phyloP scores from a whole-genome alignment of 2,329 filamentous ascomycete genomes.

The Arachnomyces sp. region DNA sequence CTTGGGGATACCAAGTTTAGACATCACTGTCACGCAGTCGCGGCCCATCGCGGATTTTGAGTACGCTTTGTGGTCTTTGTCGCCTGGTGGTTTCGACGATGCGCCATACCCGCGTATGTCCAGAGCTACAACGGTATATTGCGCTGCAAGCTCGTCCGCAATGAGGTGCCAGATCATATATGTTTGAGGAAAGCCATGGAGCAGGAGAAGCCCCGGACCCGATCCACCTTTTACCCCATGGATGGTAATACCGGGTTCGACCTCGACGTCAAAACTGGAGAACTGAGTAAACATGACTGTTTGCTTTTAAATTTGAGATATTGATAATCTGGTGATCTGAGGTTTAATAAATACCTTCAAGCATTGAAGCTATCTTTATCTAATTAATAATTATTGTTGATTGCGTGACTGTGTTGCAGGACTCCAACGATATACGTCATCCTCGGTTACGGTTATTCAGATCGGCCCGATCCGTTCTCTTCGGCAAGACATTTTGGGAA shows the following conservation, averaged over 20 bases:
- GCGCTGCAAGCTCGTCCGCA: slow-evolving; percentile 29
- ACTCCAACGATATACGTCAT: too few relatives aligned
- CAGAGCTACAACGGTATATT: slow-evolving; percentile 39
- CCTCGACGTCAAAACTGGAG: slow-evolving; percentile 13
- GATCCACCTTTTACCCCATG: slow-evolving; percentile 34
- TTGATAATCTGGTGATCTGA: too few relatives aligned
- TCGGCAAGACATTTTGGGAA: too few relatives aligned
- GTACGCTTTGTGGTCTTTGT: slow-evolving; percentile 26
- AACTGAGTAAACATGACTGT: background rate
- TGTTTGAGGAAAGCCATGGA: slow-evolving; percentile 49
- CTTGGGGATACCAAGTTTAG: slow-evolving; percentile 28
- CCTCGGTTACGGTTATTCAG: too few relatives aligned
- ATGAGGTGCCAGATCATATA: slow-evolving; percentile 47
- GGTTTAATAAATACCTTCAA: too few relatives aligned
- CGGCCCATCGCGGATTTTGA: slow-evolving; percentile 45
- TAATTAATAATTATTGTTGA: too few relatives aligned
- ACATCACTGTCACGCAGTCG: slow-evolving; percentile 43
- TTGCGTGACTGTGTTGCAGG: too few relatives aligned
- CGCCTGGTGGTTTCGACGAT: slow-evolving; percentile 39
- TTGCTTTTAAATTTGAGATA: too few relatives aligned
- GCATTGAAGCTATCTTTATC: too few relatives aligned
- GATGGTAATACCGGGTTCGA: slow-evolving; percentile 36
- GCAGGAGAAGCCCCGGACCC: slow-evolving; percentile 38
- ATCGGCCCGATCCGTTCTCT: too few relatives aligned
- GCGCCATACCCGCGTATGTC: slow-evolving; percentile 48